Base-by-base conservation (phyloP, 2,329 filamentous ascomycete species). In the Daldinia sp. region DNA sequence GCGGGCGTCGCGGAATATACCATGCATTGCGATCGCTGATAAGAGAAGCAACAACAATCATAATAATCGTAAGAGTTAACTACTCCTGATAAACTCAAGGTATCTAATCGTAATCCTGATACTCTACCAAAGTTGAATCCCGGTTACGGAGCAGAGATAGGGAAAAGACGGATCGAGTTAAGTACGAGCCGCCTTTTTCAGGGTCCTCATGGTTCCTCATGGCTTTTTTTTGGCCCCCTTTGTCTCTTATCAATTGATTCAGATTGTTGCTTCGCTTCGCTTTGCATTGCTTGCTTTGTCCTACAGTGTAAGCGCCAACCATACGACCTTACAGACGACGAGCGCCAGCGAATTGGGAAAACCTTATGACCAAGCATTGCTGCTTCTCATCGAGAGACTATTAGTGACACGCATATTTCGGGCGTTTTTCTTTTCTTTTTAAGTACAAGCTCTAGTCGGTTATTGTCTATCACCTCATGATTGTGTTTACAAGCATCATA, bases 251-350 rank as follows among this genome's bases (percentile, higher is more conserved):
- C 41, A 51, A 33, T 51, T 51, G 26, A 48, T 48, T 48, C 13
- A 48, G 35, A 39, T 39, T 5, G 35, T 10, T 37, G 35, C 30
- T 33, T 33, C 9, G 30, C 30, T 33, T 33, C 9, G 30, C 9
- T 33, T 33, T 33, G 30, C 9, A 4, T 33, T 33, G 7, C 10
- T 57, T 37, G 61, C 68, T 67, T 59, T 65, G 69, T 65, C 63
- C 66, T 53, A 69, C 64, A 44, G 63, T 58, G 63, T 67, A 69
- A 71, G 67, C 67, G 67, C 64, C 69, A 65, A 33, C 30, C 30
- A 6, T 33, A 33, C 30, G 9, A 68, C 61, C 55, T 60, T 65
- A 48, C 15, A 60, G 60, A 35, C 53, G 44, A 65, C 53, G 44
- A 65, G 18, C 37, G 18, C 60, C 63, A 60, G 48, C 60, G 28